Percentiles rank a stretch among this genome's conserved stretches.
Conservation (phyloP, 2,329 filamentous ascomycete genomes). For the Aspergillus awamori region DNA sequence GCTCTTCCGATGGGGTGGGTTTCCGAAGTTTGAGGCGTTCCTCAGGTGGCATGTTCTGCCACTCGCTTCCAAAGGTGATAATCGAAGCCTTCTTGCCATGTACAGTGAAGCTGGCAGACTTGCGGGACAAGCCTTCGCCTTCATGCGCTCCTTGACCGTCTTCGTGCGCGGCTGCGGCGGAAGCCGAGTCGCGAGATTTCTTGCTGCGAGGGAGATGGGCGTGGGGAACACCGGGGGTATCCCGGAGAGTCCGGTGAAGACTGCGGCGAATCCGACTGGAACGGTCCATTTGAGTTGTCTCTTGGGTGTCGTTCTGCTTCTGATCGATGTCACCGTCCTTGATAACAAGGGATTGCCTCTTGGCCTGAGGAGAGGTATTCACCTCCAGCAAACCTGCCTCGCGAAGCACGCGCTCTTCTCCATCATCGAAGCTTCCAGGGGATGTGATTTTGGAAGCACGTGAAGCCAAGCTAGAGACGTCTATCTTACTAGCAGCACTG, state of each 20-base stretch:
- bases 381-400: conserved; percentile 66
- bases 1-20: conserved; percentile 44
- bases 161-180: conserved; percentile 58
- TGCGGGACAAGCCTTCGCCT: conserved; percentile 73
- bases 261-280: conserved; percentile 76
- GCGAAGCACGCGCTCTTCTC: conserved; percentile 68
- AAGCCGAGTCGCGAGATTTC: conserved; percentile 73
- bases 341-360: conserved; percentile 43
- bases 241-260: conserved; percentile 84
- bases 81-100: conserved; percentile 98
- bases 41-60: conserved; percentile 75
- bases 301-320: conserved; percentile 42
- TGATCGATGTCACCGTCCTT: conserved; percentile 49
- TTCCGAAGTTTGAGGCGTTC: conserved; percentile 70
- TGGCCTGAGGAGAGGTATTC: conserved; percentile 47
- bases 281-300: conserved; percentile 51
- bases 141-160: conserved; percentile 50
- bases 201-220: conserved; percentile 70
- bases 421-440: conserved; percentile 58
- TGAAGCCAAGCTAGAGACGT: conserved; percentile 38
- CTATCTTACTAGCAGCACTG: conserved; percentile 40
- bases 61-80: conserved; percentile 92
- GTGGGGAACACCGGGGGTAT: conserved; percentile 65
- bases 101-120: conserved; percentile 87
- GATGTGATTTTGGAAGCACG: conserved; percentile 40